A percentile compares a stretch with the other conserved stretches of the same genome.
Conservation (phyloP, 192 early-diverging fungal species). For the Phycomyces nitens region DNA sequence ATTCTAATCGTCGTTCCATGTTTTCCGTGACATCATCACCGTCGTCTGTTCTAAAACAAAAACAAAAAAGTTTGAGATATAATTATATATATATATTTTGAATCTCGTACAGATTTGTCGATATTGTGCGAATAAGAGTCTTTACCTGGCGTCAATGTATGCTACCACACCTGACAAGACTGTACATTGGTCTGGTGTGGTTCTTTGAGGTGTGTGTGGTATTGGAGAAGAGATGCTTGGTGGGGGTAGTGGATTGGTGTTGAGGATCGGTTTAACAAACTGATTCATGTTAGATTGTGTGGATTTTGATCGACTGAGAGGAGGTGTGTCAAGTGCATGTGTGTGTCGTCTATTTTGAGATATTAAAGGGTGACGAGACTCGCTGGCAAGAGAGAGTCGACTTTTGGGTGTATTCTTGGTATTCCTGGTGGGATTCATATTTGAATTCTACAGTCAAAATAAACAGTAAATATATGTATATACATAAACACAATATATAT, state of each 20-base stretch:
- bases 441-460: too few species aligned
- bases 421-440: neutral
- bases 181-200: too few species aligned
- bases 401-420: neutral
- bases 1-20: conserved; percentile 25
- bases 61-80: neutral
- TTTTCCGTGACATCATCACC: conserved; percentile 32
- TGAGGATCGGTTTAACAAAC: too few species aligned
- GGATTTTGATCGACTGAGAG: neutral
- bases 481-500: too few species aligned
- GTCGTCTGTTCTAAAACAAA: conserved; percentile 30
- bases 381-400: neutral
- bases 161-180: too few species aligned
- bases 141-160: too few species aligned
- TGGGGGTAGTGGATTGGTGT: too few species aligned
- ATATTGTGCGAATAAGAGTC: too few species aligned
- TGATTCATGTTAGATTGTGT: neutral
- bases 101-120: too few species aligned
- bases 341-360: neutral
- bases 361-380: neutral
- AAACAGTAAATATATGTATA: too few species aligned
- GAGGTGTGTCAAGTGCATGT: neutral
- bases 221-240: too few species aligned
- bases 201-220: too few species aligned
- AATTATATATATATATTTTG: conserved; percentile 14